phyloP scores from a whole-genome alignment of 208 protist species.

The Crithidia fasciculata region DNA sequence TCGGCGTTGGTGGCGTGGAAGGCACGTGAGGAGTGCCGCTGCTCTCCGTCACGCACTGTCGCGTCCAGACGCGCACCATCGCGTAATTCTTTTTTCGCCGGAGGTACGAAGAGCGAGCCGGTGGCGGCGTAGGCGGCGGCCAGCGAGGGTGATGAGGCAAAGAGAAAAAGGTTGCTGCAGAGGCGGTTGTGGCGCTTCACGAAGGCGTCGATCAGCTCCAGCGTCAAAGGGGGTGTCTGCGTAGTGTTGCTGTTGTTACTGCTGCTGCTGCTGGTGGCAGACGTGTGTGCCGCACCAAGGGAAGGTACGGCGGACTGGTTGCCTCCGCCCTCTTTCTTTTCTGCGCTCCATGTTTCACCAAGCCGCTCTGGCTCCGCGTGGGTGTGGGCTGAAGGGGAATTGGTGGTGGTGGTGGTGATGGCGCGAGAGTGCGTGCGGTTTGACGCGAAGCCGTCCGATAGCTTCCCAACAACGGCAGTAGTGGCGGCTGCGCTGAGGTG shows the following conservation, averaged over 20 bases:
- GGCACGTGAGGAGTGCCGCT: slow-evolving; percentile 7
- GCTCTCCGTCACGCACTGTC: neutral
- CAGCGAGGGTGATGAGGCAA: slow-evolving; percentile 8
- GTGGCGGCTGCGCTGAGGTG: neutral
- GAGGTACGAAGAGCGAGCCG: neutral
- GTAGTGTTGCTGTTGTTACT: too few relatives aligned
- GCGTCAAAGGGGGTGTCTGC: slow-evolving; percentile 3
- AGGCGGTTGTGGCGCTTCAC: slow-evolving; percentile 14
- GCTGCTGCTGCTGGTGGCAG: neutral
- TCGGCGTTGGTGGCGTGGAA: neutral
- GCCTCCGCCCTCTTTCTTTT: too few relatives aligned
- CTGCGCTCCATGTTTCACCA: too few relatives aligned
- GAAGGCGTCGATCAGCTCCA: slow-evolving; percentile 20
- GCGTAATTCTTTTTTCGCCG: too few relatives aligned
- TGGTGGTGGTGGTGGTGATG: neutral
- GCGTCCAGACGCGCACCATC: too few relatives aligned
- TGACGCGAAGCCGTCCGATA: too few relatives aligned
- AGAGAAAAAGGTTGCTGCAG: slow-evolving; percentile 13
- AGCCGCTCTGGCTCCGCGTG: too few relatives aligned
- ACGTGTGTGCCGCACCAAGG: neutral
- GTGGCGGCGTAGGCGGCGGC: neutral
- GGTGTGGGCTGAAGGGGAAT: neutral
- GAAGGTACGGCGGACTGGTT: too few relatives aligned
- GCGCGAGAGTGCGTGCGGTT: neutral
- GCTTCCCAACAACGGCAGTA: too few relatives aligned